A percentile compares a stretch with the other conserved stretches of the same genome.
Conservation (phyloP, 495 filamentous ascomycete species). For the Penicillium taxi region DNA sequence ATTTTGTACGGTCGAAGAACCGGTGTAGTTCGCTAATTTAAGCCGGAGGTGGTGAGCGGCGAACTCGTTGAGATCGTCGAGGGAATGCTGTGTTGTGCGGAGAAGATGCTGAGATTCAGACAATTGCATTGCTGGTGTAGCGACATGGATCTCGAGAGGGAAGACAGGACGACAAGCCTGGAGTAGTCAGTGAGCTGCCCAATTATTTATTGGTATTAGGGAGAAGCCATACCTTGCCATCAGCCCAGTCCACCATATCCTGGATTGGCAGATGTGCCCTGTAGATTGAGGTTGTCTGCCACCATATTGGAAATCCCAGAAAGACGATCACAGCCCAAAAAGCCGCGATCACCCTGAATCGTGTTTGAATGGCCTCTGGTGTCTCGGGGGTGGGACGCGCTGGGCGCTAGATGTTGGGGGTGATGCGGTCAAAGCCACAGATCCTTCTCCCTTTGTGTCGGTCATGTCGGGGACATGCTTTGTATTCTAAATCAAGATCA, state of each 20-base stretch:
- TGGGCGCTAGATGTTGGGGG: slow-evolving; percentile 19
- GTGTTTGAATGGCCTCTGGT: slow-evolving; percentile 54
- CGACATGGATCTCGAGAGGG: slow-evolving; percentile 72
- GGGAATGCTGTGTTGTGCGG: slow-evolving; percentile 76
- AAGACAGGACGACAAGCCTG: slow-evolving; percentile 85
- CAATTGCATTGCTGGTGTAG: slow-evolving; percentile 57
- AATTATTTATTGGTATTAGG: not conserved
- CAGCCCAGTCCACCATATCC: slow-evolving; percentile 87
- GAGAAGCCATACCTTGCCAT: slow-evolving; percentile 62
- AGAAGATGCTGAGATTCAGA: slow-evolving; percentile 70
- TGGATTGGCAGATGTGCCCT: slow-evolving; percentile 74
- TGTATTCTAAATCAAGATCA: slow-evolving; percentile 9
- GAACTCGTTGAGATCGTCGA: slow-evolving; percentile 88
- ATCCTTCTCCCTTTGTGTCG: slow-evolving; percentile 33
- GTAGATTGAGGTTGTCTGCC: slow-evolving; percentile 92
- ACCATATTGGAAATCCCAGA: slow-evolving; percentile 91
- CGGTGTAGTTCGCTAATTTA: slow-evolving; percentile 49
- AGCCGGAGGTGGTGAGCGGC: slow-evolving; percentile 82
- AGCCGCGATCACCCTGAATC: slow-evolving; percentile 68
- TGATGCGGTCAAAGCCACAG: slow-evolving; percentile 14
- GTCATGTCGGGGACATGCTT: slow-evolving; percentile 40
- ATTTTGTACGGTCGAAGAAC: slow-evolving; percentile 5
- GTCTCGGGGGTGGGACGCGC: slow-evolving; percentile 66
- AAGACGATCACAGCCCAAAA: slow-evolving; percentile 86
- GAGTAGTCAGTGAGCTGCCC: slow-evolving; percentile 8